These are phyloP conservation scores for Albophoma yamanashiensis DNA, from an alignment of 2,329 filamentous ascomycete species.

Conservation along the genomic window DNA sequence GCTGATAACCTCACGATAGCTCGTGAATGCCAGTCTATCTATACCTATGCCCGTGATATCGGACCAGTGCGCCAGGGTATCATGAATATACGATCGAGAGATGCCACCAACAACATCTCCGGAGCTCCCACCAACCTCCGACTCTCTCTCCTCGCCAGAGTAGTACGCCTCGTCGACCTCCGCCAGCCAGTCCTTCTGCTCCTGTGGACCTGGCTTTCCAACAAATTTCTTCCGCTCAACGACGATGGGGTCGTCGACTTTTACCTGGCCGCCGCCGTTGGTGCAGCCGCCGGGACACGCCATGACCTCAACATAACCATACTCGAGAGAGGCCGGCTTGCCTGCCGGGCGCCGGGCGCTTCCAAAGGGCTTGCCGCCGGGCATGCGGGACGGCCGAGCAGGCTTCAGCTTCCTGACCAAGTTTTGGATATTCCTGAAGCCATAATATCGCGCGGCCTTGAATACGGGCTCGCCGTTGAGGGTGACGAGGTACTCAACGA, in stretches of 20 bases:
- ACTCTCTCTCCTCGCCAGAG: conserved; percentile 52
- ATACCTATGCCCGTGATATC: conserved; percentile 57
- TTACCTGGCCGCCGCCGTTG: conserved; percentile 93
- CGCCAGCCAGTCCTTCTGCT: conserved; percentile 78
- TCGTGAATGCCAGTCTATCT: conserved; percentile 70
- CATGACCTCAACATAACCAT: conserved; percentile 97
- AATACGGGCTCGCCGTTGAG: conserved; percentile 49
- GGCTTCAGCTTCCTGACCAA: conserved; percentile 88
- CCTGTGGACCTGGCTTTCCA: conserved; percentile 56
- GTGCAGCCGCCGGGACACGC: conserved; percentile 98
- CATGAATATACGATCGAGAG: conserved; percentile 53
- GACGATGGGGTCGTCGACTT: conserved; percentile 66
- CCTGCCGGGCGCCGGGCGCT: conserved; percentile 41
- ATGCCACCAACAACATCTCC: conserved; percentile 50
- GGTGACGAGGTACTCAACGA: conserved; percentile 71
- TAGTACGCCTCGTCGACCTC: conserved; percentile 86
- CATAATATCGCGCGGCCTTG: conserved; percentile 85
- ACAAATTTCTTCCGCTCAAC: conserved; percentile 34
- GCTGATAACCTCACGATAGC: conserved; percentile 84
- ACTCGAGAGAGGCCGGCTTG: conserved; percentile 47
- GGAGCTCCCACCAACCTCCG: conserved; percentile 7
- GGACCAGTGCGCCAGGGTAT: conserved; percentile 68
- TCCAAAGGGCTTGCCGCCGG: conserved; percentile 56
- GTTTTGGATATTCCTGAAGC: conserved; percentile 97
- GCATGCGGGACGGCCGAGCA: conserved; percentile 64